Base-by-base conservation (phyloP, 2,329 filamentous ascomycete genomes). In the Sporothrix mexicana region DNA sequence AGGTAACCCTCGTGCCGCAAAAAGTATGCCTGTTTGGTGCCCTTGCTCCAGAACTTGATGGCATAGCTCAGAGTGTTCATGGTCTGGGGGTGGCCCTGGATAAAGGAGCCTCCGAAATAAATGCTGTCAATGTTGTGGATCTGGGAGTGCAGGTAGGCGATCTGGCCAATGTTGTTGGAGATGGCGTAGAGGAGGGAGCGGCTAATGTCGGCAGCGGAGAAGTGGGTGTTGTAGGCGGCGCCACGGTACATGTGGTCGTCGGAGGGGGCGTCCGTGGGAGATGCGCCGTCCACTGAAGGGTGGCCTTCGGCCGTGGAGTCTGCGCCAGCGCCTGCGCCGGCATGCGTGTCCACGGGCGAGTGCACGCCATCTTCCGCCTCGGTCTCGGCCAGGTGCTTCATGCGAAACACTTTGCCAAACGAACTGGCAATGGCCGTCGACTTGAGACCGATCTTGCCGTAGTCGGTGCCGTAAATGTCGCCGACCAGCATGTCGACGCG, bases 1-100 rank as follows among this genome's bases (percentile, higher is more conserved):
- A 99, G 88, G 80, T 98, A 99, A 36, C 96, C 96, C 82, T 99
- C 96, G 78, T 99, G 96, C 6, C 96, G 88, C 74, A 99, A 81
- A 81, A 99, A 99, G 81, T 97, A 98, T 0, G 96, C 96, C 82
- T 98, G 94, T 82, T 97, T 98, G 79, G 91, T 87, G 57, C 95
- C 95, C 79, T 96, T 94, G 77, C 92, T 81, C 96, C 96, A 99
- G 83, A 98, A 99, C 77, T 94, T 94, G 83, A 99, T 98, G 79
- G 95, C 96, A 79, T 97, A 99, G 72, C 92, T 95, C 10, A 99
- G 86, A 0, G 96, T 98, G 82, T 98, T 97, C 89, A 99, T 99
- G 13, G 96, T 99, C 83, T 98, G 96, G 17, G 93, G 90, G 81
- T 99, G 96, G 55, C 96, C 96, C 57, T 96, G 91, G 79, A 99